Base-by-base conservation (phyloP, 257 asterid genomes). In the Rubia yunnanensis region DNA sequence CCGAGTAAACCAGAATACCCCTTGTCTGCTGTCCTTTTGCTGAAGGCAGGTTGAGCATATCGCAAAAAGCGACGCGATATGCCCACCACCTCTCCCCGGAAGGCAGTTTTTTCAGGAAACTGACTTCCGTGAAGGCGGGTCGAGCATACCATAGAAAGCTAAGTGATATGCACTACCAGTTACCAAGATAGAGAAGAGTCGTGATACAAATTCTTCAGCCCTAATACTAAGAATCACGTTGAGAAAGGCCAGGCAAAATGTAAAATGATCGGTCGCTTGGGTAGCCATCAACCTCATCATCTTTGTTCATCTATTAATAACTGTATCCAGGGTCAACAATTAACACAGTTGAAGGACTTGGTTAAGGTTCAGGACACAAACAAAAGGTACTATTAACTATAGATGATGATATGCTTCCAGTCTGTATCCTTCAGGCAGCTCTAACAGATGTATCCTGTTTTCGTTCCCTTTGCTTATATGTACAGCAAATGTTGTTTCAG, bases 401-500 rank as follows among this genome's bases (percentile, higher is more conserved):
- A 44, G 20, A 44, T 41, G 50, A 17, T 15, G 52, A 44, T 44
- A 20, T 14, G 20, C n/a, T 7, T 44, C 50, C 52, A 44, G 52
- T 44, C 52, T 8, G 20, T 15, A 44, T 44, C 22, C 52, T 44
- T 44, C 22, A 44, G 52, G 52, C 52, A 44, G 52, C 52, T 2
- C 52, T 44, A 15, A 15, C 20, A 17, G 52, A 44, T 15, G 17
- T 17, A 41, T 20, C 26, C 56, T 49, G 27, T 50, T 50, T 20
- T 26, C n/a, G 57, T 9, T 50, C 27, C 54, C 27, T 50, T 56
- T 35, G 23, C 1, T 34, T 48, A 26, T 65, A 72, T 73, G 54
- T 69, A 69, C 78, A 77, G 24, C 5, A 54, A 57, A 49, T 8
- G 67, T 24, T n/a, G 11, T 23, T 60, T 55, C 58, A 17, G 14